These are phyloP conservation scores for Ophiosphaerella herpotricha DNA, from an alignment of 2,329 filamentous ascomycete species.

Conservation along the genomic window DNA sequence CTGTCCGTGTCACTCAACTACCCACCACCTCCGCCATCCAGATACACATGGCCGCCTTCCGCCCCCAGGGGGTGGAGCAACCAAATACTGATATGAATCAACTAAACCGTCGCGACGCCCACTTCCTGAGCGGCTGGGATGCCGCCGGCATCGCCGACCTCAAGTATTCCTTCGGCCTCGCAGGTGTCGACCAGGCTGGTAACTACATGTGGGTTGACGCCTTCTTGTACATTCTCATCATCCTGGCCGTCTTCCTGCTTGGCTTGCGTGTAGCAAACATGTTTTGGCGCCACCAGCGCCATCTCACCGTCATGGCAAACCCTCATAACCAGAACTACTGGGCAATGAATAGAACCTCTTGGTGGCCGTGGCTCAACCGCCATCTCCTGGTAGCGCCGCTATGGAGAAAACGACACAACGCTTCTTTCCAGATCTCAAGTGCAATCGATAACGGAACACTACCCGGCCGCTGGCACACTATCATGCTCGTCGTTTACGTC, in stretches of 20 bases:
- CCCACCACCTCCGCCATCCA: slow-evolving; percentile 5
- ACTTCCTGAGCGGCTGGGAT: slow-evolving; percentile 38
- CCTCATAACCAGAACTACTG: slow-evolving; percentile 51
- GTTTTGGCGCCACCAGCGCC: slow-evolving; percentile 51
- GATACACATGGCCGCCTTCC: slow-evolving; percentile 33
- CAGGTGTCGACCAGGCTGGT: slow-evolving; percentile 53
- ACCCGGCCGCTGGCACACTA: slow-evolving; percentile 76
- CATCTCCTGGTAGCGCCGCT: slow-evolving; percentile 73
- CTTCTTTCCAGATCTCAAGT: slow-evolving; percentile 69
- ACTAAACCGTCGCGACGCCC: slow-evolving; percentile 19
- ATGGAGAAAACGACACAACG: slow-evolving; percentile 75
- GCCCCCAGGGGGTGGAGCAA: slow-evolving; percentile 28
- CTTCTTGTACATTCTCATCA: slow-evolving; percentile 46
- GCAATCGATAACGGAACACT: slow-evolving; percentile 76
- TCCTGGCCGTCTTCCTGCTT: slow-evolving; percentile 44
- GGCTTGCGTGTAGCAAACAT: slow-evolving; percentile 49
- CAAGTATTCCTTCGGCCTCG: slow-evolving; percentile 51
- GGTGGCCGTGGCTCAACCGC: slow-evolving; percentile 65
- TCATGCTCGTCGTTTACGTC: slow-evolving; percentile 71
- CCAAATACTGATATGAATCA: slow-evolving; percentile 7
- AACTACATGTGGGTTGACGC: slow-evolving; percentile 55
- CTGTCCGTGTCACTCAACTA: slow-evolving; percentile 8
- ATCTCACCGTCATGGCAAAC: slow-evolving; percentile 51
- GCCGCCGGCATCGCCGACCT: slow-evolving; percentile 35
- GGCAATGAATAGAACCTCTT: slow-evolving; percentile 49